A percentile compares a stretch with the other conserved stretches of the same genome.
Evolutionary conservation across 495 filamentous ascomycete species (phyloP).

Genomic region (Penicillium angulare): DNA sequence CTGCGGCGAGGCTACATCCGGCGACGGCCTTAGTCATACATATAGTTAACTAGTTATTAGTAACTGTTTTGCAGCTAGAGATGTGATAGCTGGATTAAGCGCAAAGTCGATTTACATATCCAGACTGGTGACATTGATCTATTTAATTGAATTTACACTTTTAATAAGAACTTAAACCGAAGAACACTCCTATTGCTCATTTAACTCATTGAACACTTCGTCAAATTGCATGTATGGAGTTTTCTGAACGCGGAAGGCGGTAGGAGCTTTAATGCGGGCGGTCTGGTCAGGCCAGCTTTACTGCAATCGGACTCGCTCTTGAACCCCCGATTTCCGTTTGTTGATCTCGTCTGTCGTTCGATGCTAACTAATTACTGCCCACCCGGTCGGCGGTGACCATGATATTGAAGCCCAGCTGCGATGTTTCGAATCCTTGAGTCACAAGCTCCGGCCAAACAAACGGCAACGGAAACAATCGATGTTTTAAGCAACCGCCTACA

Average conservation of each 20-base stretch:
- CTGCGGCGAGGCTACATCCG: slow-evolving; percentile 22
- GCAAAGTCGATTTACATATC: too few species aligned
- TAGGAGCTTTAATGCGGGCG: slow-evolving; percentile 6
- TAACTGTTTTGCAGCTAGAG: too few species aligned
- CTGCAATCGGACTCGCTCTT: slow-evolving; percentile 13
- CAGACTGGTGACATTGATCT: too few species aligned
- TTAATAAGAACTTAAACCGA: too few species aligned
- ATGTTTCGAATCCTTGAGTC: slow-evolving; percentile 88
- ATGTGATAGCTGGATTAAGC: too few species aligned
- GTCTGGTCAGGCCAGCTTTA: slow-evolving; percentile 29
- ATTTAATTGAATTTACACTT: too few species aligned
- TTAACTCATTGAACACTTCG: neutral
- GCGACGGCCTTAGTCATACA: slow-evolving; percentile 6
- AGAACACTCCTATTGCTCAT: neutral
- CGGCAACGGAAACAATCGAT: slow-evolving; percentile 88
- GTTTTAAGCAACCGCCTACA: slow-evolving; percentile 81
- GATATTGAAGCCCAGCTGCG: slow-evolving; percentile 41
- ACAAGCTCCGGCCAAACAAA: slow-evolving; percentile 92
- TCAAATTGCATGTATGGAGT: neutral
- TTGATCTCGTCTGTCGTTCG: slow-evolving; percentile 16
- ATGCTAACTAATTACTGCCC: slow-evolving; percentile 30
- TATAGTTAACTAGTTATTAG: too few species aligned
- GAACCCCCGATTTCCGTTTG: slow-evolving; percentile 1
- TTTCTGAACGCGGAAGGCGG: slow-evolving; percentile 2
- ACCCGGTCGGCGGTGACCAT: slow-evolving; percentile 44